Evolutionary conservation across 2,329 filamentous ascomycete genomes (phyloP).

Genomic region (Cryphonectria carpinicola): DNA sequence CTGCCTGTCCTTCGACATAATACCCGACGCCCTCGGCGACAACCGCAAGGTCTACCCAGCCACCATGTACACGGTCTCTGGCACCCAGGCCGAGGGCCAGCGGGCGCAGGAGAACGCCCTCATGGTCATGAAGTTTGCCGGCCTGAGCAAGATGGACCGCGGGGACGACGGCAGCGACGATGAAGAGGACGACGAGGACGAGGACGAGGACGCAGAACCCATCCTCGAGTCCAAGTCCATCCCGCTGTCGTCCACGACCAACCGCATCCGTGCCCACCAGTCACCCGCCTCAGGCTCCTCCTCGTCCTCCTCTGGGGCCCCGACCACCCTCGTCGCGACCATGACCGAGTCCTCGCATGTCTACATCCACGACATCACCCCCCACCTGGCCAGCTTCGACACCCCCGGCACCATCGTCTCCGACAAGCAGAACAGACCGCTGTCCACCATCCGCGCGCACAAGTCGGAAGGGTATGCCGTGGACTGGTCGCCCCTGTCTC

Average conservation of each 20-base stretch:
- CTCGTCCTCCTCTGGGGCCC: conserved; percentile 64
- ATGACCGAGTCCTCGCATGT: conserved; percentile 92
- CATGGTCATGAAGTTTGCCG: conserved; percentile 95
- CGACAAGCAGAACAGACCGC: conserved; percentile 82
- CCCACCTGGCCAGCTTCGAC: conserved; percentile 88
- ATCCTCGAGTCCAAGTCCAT: conserved; percentile 93
- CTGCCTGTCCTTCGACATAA: conserved; percentile 92
- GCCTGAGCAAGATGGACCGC: conserved; percentile 83
- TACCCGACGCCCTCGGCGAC: conserved; percentile 84
- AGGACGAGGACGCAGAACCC: conserved; percentile 80
- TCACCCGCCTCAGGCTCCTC: conserved; percentile 69
- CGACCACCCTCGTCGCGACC: conserved; percentile 82
- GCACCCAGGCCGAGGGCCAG: conserved; percentile 83
- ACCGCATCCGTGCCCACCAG: conserved; percentile 89
- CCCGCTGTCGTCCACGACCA: conserved; percentile 83
- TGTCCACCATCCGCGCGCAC: conserved; percentile 87
- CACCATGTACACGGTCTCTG: conserved; percentile 92
- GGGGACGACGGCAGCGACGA: conserved; percentile 68
- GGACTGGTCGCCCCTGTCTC: conserved; percentile 89
- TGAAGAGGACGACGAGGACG: conserved; percentile 71
- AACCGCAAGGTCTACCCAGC: conserved; percentile 92
- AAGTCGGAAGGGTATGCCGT: conserved; percentile 92
- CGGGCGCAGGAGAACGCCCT: conserved; percentile 86
- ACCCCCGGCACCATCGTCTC: conserved; percentile 81
- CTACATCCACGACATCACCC: conserved; percentile 91